Conservation (phyloP, 2,329 filamentous ascomycete genomes). For the Penicillium polonicum region DNA sequence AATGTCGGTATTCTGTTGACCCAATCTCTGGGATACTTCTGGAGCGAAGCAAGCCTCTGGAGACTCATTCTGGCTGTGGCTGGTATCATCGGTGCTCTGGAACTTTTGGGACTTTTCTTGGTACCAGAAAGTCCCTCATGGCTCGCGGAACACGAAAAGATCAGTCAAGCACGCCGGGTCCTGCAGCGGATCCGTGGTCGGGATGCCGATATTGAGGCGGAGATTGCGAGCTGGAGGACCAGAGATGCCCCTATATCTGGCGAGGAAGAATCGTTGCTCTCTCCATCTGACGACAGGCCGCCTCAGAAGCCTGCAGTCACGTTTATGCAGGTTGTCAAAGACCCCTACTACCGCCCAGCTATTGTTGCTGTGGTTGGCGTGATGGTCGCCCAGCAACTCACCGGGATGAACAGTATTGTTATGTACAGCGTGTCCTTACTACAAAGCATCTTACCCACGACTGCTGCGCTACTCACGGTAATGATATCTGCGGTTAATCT, state of each 20-base stretch:
- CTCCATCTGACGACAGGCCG: constrained; percentile 58
- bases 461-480: constrained; percentile 80
- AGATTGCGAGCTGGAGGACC: constrained; percentile 62
- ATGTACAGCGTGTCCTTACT: constrained; percentile 97
- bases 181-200: constrained; percentile 75
- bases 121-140: constrained; percentile 86
- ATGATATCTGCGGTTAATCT: constrained; percentile 85
- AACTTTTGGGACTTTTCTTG: constrained; percentile 69
- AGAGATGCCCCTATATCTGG: constrained; percentile 35
- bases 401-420: constrained; percentile 93
- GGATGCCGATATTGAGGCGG: constrained; percentile 67
- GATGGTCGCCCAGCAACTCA: constrained; percentile 91
- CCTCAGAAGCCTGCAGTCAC: constrained; percentile 66
- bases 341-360: constrained; percentile 68
- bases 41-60: constrained; percentile 79
- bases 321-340: constrained; percentile 62
- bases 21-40: constrained; percentile 81
- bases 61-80: constrained; percentile 76
- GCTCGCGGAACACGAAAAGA: constrained; percentile 67
- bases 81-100: constrained; percentile 64
- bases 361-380: constrained; percentile 83
- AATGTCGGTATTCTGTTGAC: constrained; percentile 85
- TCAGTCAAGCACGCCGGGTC: constrained; percentile 61
- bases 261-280: constrained; percentile 71
- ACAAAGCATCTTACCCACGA: constrained; percentile 74